These are phyloP conservation scores for Amborella trichopoda DNA, from an alignment of 164 flowering plant genomes.

Conservation along the genomic window DNA sequence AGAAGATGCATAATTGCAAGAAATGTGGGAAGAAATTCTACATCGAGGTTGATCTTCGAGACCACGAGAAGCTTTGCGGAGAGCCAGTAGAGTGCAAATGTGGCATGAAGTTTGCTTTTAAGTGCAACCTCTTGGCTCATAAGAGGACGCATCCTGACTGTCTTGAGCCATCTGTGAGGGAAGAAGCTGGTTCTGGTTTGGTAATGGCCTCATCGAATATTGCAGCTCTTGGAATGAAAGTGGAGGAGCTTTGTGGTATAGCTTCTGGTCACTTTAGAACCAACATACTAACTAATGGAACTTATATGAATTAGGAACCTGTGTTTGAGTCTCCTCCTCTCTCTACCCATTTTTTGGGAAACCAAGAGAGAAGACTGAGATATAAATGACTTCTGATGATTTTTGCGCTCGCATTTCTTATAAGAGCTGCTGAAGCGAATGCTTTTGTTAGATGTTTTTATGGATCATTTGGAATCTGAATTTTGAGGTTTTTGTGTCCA, in stretches of 20 bases:
- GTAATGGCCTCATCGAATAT: neutral
- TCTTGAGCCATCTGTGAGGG: neutral
- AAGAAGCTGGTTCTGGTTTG: neutral
- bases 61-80: conserved; percentile 5
- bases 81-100: conserved; percentile 6
- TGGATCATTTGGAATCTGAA: too few species aligned
- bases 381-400: neutral
- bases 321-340: neutral
- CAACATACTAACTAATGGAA: neutral
- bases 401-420: neutral
- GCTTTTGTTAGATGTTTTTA: neutral
- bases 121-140: conserved; percentile 6
- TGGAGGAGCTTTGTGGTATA: neutral
- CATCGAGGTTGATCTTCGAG: conserved; percentile 5
- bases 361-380: neutral
- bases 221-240: neutral
- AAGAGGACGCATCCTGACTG: conserved; percentile 7
- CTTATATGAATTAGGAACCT: neutral
- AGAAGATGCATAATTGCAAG: conserved; percentile 3
- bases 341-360: neutral
- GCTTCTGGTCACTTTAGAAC: neutral
- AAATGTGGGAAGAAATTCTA: conserved; percentile 7
- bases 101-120: conserved; percentile 7
- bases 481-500: too few species aligned
- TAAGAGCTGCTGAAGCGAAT: conserved; percentile 3